Conservation (phyloP, 225 moss, liverwort and hornwort species). For the Antitrichia curtipendula region DNA sequence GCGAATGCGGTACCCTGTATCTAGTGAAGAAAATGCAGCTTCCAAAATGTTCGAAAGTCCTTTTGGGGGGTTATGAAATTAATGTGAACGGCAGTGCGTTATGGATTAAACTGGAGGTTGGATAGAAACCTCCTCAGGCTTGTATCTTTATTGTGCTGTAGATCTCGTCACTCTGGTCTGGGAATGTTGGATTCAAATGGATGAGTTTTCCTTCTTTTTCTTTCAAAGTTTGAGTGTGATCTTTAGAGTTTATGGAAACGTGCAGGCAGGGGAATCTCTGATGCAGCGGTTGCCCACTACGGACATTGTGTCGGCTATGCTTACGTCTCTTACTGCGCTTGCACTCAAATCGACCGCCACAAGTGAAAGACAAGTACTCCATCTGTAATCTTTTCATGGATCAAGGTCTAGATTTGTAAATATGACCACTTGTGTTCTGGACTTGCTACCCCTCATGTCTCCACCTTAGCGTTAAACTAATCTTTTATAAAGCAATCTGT, state of each 20-base stretch:
- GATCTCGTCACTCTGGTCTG: not conserved
- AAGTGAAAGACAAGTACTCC: conserved; percentile 50
- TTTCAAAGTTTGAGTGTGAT: not conserved
- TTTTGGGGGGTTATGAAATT: not conserved
- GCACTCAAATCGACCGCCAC: conserved; percentile 48
- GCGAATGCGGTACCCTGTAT: not conserved
- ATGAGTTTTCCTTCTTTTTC: not conserved
- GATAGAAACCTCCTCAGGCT: not conserved
- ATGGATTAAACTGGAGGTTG: not conserved
- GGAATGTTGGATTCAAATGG: not conserved
- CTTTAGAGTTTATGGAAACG: not conserved
- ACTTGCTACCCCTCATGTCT: not conserved
- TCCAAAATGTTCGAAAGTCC: not conserved
- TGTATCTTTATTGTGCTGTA: not conserved
- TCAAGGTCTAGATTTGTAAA: not conserved
- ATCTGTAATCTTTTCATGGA: not conserved
- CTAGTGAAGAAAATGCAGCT: not conserved
- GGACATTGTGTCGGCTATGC: conserved; percentile 66
- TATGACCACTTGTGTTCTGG: not conserved
- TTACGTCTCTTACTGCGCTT: conserved; percentile 62
- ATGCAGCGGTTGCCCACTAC: conserved; percentile 62
- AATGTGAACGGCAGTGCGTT: not conserved
- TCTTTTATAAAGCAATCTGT: not conserved
- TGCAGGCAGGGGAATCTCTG: conserved; percentile 66
- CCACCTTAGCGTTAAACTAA: not conserved